A percentile compares a stretch with the other conserved stretches of the same genome.
Evolutionary conservation across 1,139 yeast species (phyloP).

Genomic region (Yamadazyma dushanensis): DNA sequence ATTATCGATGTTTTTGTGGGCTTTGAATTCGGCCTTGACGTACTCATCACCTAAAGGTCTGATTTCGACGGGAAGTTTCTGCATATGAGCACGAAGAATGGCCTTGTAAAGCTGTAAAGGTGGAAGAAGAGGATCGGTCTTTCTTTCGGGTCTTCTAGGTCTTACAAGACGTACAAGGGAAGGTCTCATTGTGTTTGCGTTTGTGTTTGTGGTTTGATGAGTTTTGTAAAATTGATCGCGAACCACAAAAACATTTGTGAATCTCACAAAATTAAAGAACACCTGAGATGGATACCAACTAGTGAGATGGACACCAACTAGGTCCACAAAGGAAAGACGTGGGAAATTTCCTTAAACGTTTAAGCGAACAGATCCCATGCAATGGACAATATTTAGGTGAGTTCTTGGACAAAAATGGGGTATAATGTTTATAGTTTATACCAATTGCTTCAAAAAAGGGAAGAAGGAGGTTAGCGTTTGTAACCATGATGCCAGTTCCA

Average conservation of each 20-base stretch:
- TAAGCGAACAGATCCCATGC: too few relatives aligned
- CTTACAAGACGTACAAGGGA: slow-evolving; percentile 46
- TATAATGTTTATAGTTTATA: too few relatives aligned
- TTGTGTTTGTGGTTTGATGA: slow-evolving; percentile 1
- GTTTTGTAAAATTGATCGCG: not conserved
- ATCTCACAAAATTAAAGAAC: too few relatives aligned
- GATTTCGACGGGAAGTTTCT: slow-evolving; percentile 62
- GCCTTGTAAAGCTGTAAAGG: slow-evolving; percentile 77
- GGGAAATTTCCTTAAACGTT: too few relatives aligned
- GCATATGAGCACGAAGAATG: slow-evolving; percentile 75
- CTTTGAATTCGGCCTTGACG: slow-evolving; percentile 84
- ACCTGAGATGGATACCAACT: not conserved
- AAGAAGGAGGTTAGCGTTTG: too few relatives aligned
- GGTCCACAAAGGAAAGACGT: too few relatives aligned
- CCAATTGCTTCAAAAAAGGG: too few relatives aligned
- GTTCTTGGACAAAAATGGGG: too few relatives aligned
- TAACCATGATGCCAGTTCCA: too few relatives aligned
- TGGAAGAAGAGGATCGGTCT: slow-evolving; percentile 66
- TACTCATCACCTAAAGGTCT: slow-evolving; percentile 85
- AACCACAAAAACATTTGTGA: not conserved
- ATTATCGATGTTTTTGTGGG: slow-evolving; percentile 81
- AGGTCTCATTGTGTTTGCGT: slow-evolving; percentile 45
- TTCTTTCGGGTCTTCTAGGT: slow-evolving; percentile 58
- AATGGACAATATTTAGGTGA: too few relatives aligned
- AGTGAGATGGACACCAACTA: not conserved